Percentiles rank a stretch among this genome's conserved stretches.
Conservation (phyloP, 116 monocot species). For the Papilionanthe hybrid region DNA sequence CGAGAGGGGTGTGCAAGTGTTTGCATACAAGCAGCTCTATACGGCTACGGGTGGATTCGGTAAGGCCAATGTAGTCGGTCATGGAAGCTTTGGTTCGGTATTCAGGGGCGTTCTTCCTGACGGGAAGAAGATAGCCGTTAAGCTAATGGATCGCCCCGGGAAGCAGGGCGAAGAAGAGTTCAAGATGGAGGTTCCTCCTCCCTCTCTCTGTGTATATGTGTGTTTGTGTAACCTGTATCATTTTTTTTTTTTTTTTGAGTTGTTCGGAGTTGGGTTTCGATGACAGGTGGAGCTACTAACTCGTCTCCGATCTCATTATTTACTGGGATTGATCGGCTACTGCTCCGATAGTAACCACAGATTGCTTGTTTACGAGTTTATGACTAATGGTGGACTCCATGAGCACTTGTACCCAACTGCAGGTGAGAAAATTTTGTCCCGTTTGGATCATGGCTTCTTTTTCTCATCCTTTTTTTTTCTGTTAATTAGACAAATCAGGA, state of each 20-base stretch:
- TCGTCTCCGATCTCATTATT: conserved; percentile 62
- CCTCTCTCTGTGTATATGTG: neutral
- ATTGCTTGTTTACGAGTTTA: conserved; percentile 89
- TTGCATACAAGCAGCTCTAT: conserved; percentile 82
- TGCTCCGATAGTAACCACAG: conserved; percentile 76
- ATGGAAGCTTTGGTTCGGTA: conserved; percentile 93
- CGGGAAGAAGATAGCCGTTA: conserved; percentile 87
- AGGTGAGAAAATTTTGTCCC: conserved; percentile 25
- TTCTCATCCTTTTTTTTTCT: neutral
- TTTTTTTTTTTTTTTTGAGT: neutral
- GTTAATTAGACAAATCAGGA: neutral
- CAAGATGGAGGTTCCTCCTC: conserved; percentile 75
- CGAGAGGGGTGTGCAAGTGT: conserved; percentile 61
- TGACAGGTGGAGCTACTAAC: conserved; percentile 85
- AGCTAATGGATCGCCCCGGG: conserved; percentile 88
- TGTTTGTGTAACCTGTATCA: too few species aligned
- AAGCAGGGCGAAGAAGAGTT: conserved; percentile 97
- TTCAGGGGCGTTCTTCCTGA: conserved; percentile 70
- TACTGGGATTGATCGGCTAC: conserved; percentile 75
- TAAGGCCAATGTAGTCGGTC: conserved; percentile 65
- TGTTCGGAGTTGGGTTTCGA: neutral
- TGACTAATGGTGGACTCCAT: conserved; percentile 98
- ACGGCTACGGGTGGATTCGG: conserved; percentile 80
- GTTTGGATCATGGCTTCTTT: too few species aligned
- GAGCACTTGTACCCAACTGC: conserved; percentile 80